These are phyloP conservation scores for Populus hybrid DNA, from an alignment of 441 rosid species.

Conservation along the genomic window DNA sequence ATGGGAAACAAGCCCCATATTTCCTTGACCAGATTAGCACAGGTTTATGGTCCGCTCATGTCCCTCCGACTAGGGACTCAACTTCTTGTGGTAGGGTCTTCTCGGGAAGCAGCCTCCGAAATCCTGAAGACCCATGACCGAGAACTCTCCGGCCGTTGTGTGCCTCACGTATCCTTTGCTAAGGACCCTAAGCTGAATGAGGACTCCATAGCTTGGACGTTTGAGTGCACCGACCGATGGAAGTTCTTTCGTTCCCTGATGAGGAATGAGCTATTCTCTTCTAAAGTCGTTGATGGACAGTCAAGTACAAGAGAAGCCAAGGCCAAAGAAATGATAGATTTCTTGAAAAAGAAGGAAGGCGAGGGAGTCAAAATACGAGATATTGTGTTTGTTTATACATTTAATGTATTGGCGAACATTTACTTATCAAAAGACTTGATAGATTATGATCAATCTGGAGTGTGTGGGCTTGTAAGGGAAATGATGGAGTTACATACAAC, in stretches of 20 bases:
- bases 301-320: slow-evolving; percentile 21
- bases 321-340: slow-evolving; percentile 20
- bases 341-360: slow-evolving; percentile 17
- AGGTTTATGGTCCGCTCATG: slow-evolving; percentile 30
- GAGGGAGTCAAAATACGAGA: slow-evolving; percentile 13
- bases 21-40: slow-evolving; percentile 10
- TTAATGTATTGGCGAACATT: slow-evolving; percentile 10
- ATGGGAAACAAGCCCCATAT: slow-evolving; percentile 19
- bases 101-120: slow-evolving; percentile 26
- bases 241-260: slow-evolving; percentile 14
- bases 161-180: not conserved
- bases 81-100: slow-evolving; percentile 29
- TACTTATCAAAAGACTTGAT: slow-evolving; percentile 17
- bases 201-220: slow-evolving; percentile 18
- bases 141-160: slow-evolving; percentile 21
- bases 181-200: not conserved
- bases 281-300: slow-evolving; percentile 18
- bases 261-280: slow-evolving; percentile 20
- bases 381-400: slow-evolving; percentile 10
- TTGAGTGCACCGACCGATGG: slow-evolving; percentile 23
- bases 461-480: slow-evolving; percentile 14
- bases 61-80: slow-evolving; percentile 32
- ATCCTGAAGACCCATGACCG: slow-evolving; percentile 32
- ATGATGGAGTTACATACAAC: slow-evolving; percentile 19
- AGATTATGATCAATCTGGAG: slow-evolving; percentile 2